Conservation (phyloP, 2,329 filamentous ascomycete species). For the Aspergillus sp. region DNA sequence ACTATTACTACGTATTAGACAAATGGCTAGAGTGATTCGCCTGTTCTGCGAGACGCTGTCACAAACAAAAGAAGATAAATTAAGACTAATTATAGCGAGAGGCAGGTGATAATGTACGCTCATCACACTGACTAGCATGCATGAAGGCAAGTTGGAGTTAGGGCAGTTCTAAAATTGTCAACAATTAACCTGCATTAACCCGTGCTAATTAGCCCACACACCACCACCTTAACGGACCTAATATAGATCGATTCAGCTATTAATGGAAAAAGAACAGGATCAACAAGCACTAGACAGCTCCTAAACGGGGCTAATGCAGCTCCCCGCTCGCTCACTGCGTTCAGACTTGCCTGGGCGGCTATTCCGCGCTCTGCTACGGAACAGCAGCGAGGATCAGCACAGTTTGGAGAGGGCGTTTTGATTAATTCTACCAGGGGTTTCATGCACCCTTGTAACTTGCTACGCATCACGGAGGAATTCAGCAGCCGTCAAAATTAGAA, state of each 20-base stretch:
- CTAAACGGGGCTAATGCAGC: conserved; percentile 6
- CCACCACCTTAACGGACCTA: neutral
- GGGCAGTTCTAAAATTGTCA: conserved; percentile 6
- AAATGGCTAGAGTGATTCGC: conserved; percentile 1
- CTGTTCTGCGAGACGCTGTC: neutral
- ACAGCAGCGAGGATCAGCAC: neutral
- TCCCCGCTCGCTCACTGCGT: neutral
- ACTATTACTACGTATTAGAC: conserved; percentile 1
- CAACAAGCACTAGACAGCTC: neutral
- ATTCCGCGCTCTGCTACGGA: neutral
- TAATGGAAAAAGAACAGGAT: conserved; percentile 2
- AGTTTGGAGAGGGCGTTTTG: too few relatives aligned
- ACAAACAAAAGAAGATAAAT: neutral
- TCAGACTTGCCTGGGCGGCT: neutral
- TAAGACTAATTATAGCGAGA: conserved; percentile 4
- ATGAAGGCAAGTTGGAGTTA: neutral
- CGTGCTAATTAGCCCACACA: neutral
- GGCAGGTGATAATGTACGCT: conserved; percentile 2
- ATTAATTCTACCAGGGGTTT: neutral
- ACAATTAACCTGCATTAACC: conserved; percentile 2
- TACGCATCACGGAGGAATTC: neutral
- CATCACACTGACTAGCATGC: neutral
- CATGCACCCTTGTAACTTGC: neutral
- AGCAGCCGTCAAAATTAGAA: conserved; percentile 4
- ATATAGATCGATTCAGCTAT: conserved; percentile 3